phyloP scores from a whole-genome alignment of 2,329 filamentous ascomycete species.

The Nemania serpens region DNA sequence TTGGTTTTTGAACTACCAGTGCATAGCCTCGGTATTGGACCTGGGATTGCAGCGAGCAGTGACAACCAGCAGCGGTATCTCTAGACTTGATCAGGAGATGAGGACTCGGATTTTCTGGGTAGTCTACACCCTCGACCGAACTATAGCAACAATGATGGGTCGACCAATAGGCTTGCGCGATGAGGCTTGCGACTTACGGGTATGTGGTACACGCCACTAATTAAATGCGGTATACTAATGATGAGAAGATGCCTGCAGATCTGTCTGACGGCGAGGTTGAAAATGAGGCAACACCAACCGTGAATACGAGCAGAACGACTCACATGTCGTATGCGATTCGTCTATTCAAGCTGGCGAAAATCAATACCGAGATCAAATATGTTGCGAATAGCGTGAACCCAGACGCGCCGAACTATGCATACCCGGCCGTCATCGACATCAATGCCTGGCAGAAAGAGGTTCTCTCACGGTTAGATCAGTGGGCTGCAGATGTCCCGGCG shows the following conservation, averaged over 20 bases:
- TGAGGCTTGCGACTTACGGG: constrained; percentile 58
- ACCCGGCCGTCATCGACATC: constrained; percentile 45
- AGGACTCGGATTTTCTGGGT: constrained; percentile 61
- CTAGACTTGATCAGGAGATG: constrained; percentile 57
- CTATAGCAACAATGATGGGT: constrained; percentile 60
- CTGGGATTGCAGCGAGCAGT: constrained; percentile 57
- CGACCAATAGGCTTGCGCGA: constrained; percentile 59
- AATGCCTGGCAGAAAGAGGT: constrained; percentile 52
- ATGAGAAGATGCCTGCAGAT: constrained; percentile 24
- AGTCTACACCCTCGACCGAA: constrained; percentile 56
- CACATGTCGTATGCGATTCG: constrained; percentile 52
- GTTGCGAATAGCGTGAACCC: constrained; percentile 58
- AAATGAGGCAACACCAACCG: not conserved
- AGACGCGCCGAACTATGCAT: constrained; percentile 53
- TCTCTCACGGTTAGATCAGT: constrained; percentile 41
- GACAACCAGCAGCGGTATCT: constrained; percentile 48
- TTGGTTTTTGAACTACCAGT: constrained; percentile 62
- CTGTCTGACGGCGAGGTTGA: constrained; percentile 29
- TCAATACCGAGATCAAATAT: constrained; percentile 64
- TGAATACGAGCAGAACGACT: constrained; percentile 2
- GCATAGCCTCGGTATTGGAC: constrained; percentile 55
- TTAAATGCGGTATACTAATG: not conserved
- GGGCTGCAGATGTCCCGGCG: constrained; percentile 13
- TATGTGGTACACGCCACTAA: constrained; percentile 29
- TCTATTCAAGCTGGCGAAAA: constrained; percentile 51